Conservation (phyloP, 257 asterid species). For the Thymus mandschuricus region DNA sequence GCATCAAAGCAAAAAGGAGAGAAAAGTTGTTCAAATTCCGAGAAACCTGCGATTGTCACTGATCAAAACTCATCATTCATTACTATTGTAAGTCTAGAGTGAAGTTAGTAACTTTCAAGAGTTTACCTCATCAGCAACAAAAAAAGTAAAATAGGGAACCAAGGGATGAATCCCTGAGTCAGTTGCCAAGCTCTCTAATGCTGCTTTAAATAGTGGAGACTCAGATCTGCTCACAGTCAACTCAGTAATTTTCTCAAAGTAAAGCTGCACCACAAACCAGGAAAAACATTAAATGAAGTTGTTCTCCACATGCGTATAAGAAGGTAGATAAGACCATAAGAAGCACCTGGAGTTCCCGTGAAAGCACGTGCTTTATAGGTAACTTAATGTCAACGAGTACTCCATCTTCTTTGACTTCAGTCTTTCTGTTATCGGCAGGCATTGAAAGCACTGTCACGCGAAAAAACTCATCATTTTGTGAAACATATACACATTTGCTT, state of each 20-base stretch:
- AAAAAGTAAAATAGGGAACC: slow-evolving; percentile 94
- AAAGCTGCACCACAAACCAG: slow-evolving; percentile 67
- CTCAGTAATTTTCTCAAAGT: slow-evolving; percentile 95
- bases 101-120: not conserved
- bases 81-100: slow-evolving; percentile 23
- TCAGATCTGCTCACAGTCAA: slow-evolving; percentile 73
- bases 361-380: slow-evolving; percentile 92
- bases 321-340: slow-evolving; percentile 23
- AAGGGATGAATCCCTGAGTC: slow-evolving; percentile 98
- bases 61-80: slow-evolving; percentile 20
- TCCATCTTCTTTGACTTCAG: slow-evolving; percentile 88
- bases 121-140: slow-evolving; percentile 90
- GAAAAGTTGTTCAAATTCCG: slow-evolving; percentile 73
- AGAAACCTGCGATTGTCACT: slow-evolving; percentile 66
- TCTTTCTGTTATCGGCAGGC: slow-evolving; percentile 69
- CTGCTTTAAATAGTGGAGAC: slow-evolving; percentile 76
- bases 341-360: slow-evolving; percentile 96
- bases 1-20: slow-evolving; percentile 92
- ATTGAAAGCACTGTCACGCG: slow-evolving; percentile 55
- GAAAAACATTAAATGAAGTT: slow-evolving; percentile 21
- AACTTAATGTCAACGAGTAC: slow-evolving; percentile 78
- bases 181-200: slow-evolving; percentile 89
- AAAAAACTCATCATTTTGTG: slow-evolving; percentile 27
- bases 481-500: slow-evolving; percentile 19
- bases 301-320: slow-evolving; percentile 26